A percentile compares a stretch with the other conserved stretches of the same genome.
Evolutionary conservation across 2,329 filamentous ascomycete genomes (phyloP).

Genomic region (Aspergillus fumigatus): DNA sequence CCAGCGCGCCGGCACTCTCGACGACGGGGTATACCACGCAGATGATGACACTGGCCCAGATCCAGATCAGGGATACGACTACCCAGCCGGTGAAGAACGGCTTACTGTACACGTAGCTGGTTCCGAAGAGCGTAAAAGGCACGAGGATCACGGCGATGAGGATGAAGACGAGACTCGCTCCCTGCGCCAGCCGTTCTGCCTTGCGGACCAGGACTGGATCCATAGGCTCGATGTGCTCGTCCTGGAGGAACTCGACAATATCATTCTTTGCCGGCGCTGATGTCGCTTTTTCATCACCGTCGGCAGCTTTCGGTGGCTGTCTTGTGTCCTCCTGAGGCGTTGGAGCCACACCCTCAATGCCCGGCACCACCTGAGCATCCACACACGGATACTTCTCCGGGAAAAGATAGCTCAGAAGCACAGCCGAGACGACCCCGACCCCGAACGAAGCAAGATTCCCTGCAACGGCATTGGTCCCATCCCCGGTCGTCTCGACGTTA

Average conservation of each 20-base stretch:
- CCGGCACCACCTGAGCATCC: background rate
- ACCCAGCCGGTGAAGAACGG: slow-evolving; percentile 38
- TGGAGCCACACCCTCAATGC: background rate
- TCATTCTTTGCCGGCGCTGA: slow-evolving; percentile 34
- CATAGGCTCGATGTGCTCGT: slow-evolving; percentile 40
- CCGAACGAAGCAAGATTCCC: slow-evolving; percentile 37
- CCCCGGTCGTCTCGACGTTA: slow-evolving; percentile 33
- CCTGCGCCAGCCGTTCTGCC: slow-evolving; percentile 34
- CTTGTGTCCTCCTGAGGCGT: background rate
- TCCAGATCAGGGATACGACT: slow-evolving; percentile 40
- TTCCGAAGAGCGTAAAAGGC: slow-evolving; percentile 39
- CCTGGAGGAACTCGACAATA: slow-evolving; percentile 40
- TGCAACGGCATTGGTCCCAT: slow-evolving; percentile 36
- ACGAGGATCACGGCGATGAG: slow-evolving; percentile 35
- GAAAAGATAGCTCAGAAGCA: slow-evolving; percentile 31
- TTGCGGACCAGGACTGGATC: slow-evolving; percentile 34
- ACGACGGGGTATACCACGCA: slow-evolving; percentile 39
- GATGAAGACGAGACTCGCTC: slow-evolving; percentile 34
- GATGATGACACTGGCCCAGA: slow-evolving; percentile 34
- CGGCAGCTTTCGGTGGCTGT: background rate
- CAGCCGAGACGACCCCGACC: slow-evolving; percentile 30
- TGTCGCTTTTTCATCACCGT: background rate
- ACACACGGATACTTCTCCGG: slow-evolving; percentile 21
- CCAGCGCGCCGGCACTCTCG: slow-evolving; percentile 33
- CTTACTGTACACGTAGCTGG: slow-evolving; percentile 32